Conservation (phyloP, 805 yeast species). For the Middelhovenomyces tepae region DNA sequence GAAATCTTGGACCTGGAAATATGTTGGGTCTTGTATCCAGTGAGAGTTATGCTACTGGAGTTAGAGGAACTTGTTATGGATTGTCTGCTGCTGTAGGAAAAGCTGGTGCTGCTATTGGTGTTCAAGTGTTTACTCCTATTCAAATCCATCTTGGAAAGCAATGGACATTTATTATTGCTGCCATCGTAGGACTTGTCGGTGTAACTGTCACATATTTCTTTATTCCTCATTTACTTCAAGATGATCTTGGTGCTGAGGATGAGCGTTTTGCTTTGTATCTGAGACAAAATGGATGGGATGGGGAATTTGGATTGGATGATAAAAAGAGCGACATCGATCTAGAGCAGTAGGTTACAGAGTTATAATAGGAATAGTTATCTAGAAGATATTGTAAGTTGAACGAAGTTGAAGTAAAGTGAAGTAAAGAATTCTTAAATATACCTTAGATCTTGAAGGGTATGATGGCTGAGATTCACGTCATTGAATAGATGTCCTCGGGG, state of each 20-base stretch:
- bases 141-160: conserved; percentile 51
- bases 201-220: conserved; percentile 49
- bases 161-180: conserved; percentile 78
- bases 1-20: conserved; percentile 75
- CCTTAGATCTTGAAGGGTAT: no score
- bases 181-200: conserved; percentile 60
- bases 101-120: conserved; percentile 80
- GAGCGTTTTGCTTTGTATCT: conserved; percentile 51
- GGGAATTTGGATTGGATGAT: conserved; percentile 39
- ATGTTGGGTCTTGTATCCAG: conserved; percentile 60
- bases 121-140: conserved; percentile 62
- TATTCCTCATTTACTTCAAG: conserved; percentile 61
- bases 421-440: no score
- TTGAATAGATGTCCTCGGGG: no score
- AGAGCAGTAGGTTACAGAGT: conserved; percentile 1
- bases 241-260: conserved; percentile 61
- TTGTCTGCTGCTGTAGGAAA: conserved; percentile 73
- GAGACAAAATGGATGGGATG: conserved; percentile 49
- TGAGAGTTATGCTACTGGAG: conserved; percentile 67
- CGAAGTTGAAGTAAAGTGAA: no score
- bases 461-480: no score
- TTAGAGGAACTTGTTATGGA: conserved; percentile 70
- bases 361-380: no score
- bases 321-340: conserved; percentile 6
- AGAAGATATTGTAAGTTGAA: no score